Base-by-base conservation (phyloP, 208 protist species). In the Endotrypanum monterogeii region DNA sequence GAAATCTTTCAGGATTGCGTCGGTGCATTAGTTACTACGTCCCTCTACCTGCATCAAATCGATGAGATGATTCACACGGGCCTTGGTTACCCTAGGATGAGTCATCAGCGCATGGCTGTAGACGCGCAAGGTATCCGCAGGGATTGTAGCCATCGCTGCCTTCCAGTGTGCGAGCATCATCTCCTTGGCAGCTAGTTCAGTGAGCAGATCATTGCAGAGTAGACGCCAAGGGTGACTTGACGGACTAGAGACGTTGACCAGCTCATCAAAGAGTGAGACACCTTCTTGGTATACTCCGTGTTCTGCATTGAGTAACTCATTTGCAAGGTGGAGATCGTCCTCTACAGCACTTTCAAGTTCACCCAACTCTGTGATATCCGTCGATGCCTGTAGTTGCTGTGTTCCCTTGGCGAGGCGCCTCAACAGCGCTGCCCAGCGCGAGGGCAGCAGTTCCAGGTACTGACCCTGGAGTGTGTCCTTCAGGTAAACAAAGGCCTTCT, bases 21-120 rank as follows among this genome's bases (percentile, higher is more conserved):
- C 30, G 30, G 12, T 23, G 30, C 25, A 61, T 16, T 37, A 18
- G 35, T 66, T 12, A 32, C 35, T 23, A 48, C 37, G 1, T 12
- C n/a, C 39, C 37, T 46, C 62, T 4, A 23, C 62, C 23, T 25
- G 9, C 8, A 74, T 37, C 55, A 78, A 46, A 0, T 60, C 77
- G 0, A 60, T 51, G 14, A 89, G 58, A 54, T 83, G 73, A 23
- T 76, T 61, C 52, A 87, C 79, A 28, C 86, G 73, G 0, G 61
- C 63, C 16, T 37, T 50, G 12, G 66, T 68, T 1, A 92, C 68
- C 8, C 79, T 65, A 28, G 81, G 44, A 63, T 84, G 74, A 16
- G 77, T 70, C 46, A 94, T 58, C 44, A 90, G 74, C 3, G 75
- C 74, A 46, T 94, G 85, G 30, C 71, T 83, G 71, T 94, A 94